These are phyloP conservation scores for Plantago lanceolata DNA, from an alignment of 305 asterid species.

Conservation along the genomic window DNA sequence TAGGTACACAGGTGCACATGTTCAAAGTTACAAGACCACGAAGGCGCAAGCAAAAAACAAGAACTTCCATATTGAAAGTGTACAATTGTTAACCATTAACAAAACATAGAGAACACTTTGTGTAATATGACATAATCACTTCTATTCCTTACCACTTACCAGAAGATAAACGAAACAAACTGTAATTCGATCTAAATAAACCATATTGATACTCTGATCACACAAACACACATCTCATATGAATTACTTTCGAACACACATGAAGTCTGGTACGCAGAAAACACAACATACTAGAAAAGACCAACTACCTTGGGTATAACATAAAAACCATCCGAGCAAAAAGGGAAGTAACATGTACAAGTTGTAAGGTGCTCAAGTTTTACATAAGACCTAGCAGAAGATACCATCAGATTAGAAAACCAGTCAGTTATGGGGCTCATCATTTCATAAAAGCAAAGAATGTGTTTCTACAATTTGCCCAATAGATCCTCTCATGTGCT, in stretches of 20 bases:
- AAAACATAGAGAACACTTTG: too few species aligned
- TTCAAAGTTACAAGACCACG: neutral
- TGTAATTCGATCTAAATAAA: too few species aligned
- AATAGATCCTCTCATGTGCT: too few species aligned
- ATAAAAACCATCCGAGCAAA: neutral
- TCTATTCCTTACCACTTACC: too few species aligned
- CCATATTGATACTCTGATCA: neutral
- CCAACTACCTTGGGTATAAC: conserved; percentile 2
- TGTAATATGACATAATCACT: too few species aligned
- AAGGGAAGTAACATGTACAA: neutral
- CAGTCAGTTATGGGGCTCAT: neutral
- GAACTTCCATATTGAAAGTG: neutral
- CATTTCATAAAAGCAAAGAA: too few species aligned
- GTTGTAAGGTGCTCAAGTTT: conserved; percentile 4
- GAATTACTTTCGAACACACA: neutral
- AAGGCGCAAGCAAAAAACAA: neutral
- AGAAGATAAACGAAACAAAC: too few species aligned
- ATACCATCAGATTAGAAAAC: neutral
- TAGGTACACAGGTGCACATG: neutral
- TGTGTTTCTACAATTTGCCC: too few species aligned
- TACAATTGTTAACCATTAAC: neutral
- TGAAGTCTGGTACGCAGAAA: neutral
- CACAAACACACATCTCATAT: neutral
- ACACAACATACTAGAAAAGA: neutral
- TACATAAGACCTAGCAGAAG: neutral